These are phyloP conservation scores for Ogataea neopini DNA, from an alignment of 805 yeast genomes.

Conservation along the genomic window DNA sequence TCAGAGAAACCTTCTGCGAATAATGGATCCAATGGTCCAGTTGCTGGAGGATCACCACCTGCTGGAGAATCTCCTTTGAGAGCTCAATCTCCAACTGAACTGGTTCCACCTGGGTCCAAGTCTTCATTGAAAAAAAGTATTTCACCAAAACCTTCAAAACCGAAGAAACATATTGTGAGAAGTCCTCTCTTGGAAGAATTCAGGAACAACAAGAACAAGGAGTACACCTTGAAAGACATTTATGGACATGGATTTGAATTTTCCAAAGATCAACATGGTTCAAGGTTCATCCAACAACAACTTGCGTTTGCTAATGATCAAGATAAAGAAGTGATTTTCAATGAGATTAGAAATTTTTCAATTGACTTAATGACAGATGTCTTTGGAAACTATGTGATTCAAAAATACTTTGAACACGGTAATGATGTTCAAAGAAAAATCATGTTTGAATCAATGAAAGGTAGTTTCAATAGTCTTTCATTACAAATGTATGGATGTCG, in stretches of 20 bases:
- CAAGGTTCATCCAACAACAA: constrained; percentile 92
- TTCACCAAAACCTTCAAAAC: constrained; percentile 27
- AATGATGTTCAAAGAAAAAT: constrained; percentile 64
- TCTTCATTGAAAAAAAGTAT: constrained; percentile 17
- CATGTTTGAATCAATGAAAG: constrained; percentile 69
- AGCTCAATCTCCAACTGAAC: constrained; percentile 16
- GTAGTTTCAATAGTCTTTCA: constrained; percentile 72
- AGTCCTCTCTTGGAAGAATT: constrained; percentile 86
- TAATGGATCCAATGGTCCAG: neutral
- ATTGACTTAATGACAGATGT: constrained; percentile 91
- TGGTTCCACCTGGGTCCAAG: constrained; percentile 11
- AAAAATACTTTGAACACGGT: constrained; percentile 88
- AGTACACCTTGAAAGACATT: constrained; percentile 69
- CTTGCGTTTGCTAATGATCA: constrained; percentile 65
- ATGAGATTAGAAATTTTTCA: constrained; percentile 75
- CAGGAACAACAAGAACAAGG: constrained; percentile 61
- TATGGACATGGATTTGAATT: constrained; percentile 89
- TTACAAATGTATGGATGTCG: constrained; percentile 98
- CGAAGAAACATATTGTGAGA: constrained; percentile 55
- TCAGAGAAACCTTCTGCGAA: neutral
- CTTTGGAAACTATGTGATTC: constrained; percentile 96
- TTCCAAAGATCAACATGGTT: constrained; percentile 95
- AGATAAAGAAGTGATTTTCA: constrained; percentile 75
- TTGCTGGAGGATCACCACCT: neutral
- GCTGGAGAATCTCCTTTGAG: constrained; percentile 6